These are phyloP conservation scores for Acacia confusa DNA, from an alignment of 306 rosid genomes.

Conservation along the genomic window DNA sequence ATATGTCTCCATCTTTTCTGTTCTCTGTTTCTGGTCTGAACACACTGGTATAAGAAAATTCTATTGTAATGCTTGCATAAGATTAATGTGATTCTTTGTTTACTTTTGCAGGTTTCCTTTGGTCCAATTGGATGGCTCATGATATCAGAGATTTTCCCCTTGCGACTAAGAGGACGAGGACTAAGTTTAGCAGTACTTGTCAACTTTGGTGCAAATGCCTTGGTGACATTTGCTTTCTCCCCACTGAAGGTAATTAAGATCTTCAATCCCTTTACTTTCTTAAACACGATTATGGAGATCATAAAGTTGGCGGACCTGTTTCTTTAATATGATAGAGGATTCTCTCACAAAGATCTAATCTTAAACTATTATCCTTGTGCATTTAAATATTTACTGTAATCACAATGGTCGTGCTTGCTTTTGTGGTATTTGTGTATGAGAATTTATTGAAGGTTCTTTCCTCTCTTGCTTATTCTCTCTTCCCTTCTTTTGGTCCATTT, in stretches of 20 bases:
- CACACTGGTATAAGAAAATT: background rate
- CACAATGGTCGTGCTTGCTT: background rate
- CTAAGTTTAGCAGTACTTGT: constrained; percentile 90
- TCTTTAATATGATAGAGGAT: constrained; percentile 9
- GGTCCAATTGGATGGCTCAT: constrained; percentile 99
- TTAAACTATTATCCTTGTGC: background rate
- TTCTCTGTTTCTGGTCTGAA: background rate
- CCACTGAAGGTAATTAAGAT: constrained; percentile 69
- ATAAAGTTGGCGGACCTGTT: constrained; percentile 5
- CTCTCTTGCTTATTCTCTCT: background rate
- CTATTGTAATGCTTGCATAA: background rate
- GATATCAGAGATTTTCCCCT: constrained; percentile 93
- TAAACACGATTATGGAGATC: background rate
- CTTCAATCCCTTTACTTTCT: background rate
- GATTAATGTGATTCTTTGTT: constrained; percentile 15
- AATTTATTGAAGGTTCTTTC: background rate
- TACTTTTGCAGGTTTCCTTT: constrained; percentile 75
- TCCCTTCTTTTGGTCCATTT: background rate
- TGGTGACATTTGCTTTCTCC: constrained; percentile 90
- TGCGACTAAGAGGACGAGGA: constrained; percentile 87
- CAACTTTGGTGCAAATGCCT: constrained; percentile 84
- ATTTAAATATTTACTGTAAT: background rate
- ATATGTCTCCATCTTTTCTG: background rate
- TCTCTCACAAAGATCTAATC: constrained; percentile 18
- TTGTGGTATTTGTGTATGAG: background rate